Evolutionary conservation across 768 basidiomycete genomes (phyloP).

Genomic region (Boletus insuetus): DNA sequence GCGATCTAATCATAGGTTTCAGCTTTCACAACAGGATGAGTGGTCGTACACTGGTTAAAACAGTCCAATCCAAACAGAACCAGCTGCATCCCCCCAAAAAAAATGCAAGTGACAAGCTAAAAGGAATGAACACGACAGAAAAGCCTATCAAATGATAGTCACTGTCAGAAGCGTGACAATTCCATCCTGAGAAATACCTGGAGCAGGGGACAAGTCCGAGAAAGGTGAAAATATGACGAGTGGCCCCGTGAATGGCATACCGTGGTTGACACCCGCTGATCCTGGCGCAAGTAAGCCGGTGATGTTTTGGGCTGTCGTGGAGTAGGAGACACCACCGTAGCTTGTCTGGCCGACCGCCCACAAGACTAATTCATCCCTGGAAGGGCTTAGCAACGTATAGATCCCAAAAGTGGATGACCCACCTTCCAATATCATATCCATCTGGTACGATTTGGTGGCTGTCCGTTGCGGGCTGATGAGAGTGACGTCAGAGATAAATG

Average conservation of each 20-base stretch:
- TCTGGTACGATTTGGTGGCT: constrained; percentile 42
- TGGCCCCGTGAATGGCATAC: constrained; percentile 25
- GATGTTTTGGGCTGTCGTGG: constrained; percentile 42
- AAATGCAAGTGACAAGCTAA: not conserved
- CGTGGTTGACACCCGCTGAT: constrained; percentile 48
- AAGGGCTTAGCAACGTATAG: not conserved
- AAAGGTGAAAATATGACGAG: not conserved
- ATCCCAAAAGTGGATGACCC: constrained; percentile 2
- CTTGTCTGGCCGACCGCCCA: constrained; percentile 38
- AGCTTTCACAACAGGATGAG: too few relatives aligned
- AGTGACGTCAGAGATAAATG: not conserved
- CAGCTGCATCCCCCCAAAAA: not conserved
- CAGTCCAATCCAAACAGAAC: not conserved
- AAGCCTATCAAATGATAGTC: constrained; percentile 33
- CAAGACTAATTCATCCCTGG: constrained; percentile 38
- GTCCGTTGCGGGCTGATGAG: constrained; percentile 28
- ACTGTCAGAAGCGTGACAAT: constrained; percentile 22
- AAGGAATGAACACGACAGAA: not conserved
- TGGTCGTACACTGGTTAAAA: too few relatives aligned
- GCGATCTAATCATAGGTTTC: too few relatives aligned
- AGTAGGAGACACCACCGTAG: constrained; percentile 47
- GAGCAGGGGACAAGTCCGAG: not conserved
- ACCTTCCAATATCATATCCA: constrained; percentile 49
- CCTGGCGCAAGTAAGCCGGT: constrained; percentile 55
- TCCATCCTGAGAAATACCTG: constrained; percentile 46